A percentile compares a stretch with the other conserved stretches of the same genome.
These are phyloP conservation scores for Mortierella sp. DNA, from an alignment of 371 early-diverging fungal genomes.

Conservation along the genomic window DNA sequence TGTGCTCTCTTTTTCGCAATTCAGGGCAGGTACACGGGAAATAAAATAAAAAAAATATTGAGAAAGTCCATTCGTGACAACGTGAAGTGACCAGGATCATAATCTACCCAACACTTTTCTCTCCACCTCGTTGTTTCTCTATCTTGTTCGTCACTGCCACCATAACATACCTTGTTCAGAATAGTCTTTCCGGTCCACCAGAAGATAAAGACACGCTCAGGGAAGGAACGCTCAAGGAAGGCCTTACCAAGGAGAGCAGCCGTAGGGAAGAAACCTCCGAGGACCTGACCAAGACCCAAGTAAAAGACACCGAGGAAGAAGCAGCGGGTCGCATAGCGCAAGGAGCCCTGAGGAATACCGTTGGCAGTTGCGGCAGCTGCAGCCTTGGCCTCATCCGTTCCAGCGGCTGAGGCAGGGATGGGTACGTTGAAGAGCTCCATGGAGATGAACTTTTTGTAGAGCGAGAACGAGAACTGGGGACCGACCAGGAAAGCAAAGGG, in stretches of 20 bases:
- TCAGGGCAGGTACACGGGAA: neutral
- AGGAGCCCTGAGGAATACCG: conserved; percentile 61
- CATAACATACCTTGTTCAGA: conserved; percentile 64
- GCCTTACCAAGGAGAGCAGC: conserved; percentile 67
- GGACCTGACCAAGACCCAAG: conserved; percentile 65
- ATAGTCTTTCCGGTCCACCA: conserved; percentile 71
- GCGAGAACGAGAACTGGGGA: conserved; percentile 81
- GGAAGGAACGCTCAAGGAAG: conserved; percentile 60
- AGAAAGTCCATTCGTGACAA: neutral
- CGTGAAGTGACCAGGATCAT: conserved; percentile 2
- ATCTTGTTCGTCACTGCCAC: neutral
- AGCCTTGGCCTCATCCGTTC: conserved; percentile 59
- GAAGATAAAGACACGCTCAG: conserved; percentile 62
- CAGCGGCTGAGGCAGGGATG: conserved; percentile 38
- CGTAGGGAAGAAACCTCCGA: conserved; percentile 66
- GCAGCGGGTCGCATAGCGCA: conserved; percentile 62
- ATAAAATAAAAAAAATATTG: too few species aligned
- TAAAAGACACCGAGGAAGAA: conserved; percentile 67
- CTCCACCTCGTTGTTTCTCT: neutral
- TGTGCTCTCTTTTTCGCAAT: neutral
- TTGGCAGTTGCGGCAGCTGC: conserved; percentile 48
- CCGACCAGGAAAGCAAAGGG: conserved; percentile 80
- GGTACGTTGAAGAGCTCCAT: conserved; percentile 54
- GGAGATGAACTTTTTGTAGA: conserved; percentile 70
- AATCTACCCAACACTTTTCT: neutral